These are phyloP conservation scores for Salix brachista DNA, from an alignment of 345 rosid species.

Conservation along the genomic window DNA sequence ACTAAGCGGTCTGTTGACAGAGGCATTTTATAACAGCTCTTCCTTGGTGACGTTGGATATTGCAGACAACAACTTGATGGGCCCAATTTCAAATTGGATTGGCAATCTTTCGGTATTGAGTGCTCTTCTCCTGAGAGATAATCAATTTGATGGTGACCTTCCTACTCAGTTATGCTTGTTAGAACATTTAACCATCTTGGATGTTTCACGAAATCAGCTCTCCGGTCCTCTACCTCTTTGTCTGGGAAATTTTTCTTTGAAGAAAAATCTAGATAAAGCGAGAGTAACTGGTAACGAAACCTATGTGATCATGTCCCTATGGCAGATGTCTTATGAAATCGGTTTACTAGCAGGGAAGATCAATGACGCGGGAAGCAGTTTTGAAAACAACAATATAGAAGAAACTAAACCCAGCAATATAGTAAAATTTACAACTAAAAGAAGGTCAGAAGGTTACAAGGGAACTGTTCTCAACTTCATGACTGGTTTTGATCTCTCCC, in stretches of 20 bases:
- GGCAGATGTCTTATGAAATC: no score
- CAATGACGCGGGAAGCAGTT: rapidly evolving
- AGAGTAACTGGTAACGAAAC: no score
- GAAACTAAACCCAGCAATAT: not conserved
- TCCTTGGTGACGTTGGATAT: conserved; percentile 2
- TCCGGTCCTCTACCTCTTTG: conserved; percentile 12
- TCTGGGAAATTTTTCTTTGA: not conserved
- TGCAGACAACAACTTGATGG: conserved; percentile 5
- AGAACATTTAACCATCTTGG: not conserved
- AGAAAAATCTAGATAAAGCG: not conserved
- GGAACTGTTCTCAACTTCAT: not conserved
- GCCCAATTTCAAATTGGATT: conserved; percentile 20
- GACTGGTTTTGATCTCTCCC: not conserved
- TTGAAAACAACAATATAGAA: not conserved
- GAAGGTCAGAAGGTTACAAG: not conserved
- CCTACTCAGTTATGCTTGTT: conserved; percentile 12
- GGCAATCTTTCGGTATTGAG: not conserved
- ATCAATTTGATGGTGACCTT: conserved; percentile 11
- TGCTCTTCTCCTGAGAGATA: conserved; percentile 16
- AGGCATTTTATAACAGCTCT: not conserved
- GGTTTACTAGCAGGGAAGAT: no score
- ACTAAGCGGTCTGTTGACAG: not conserved
- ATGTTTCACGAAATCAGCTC: conserved; percentile 14
- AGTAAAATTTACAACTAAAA: not conserved
- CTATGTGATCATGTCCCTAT: no score